Evolutionary conservation across 2,329 filamentous ascomycete species (phyloP).

Genomic region (Colletotrichum sp.): DNA sequence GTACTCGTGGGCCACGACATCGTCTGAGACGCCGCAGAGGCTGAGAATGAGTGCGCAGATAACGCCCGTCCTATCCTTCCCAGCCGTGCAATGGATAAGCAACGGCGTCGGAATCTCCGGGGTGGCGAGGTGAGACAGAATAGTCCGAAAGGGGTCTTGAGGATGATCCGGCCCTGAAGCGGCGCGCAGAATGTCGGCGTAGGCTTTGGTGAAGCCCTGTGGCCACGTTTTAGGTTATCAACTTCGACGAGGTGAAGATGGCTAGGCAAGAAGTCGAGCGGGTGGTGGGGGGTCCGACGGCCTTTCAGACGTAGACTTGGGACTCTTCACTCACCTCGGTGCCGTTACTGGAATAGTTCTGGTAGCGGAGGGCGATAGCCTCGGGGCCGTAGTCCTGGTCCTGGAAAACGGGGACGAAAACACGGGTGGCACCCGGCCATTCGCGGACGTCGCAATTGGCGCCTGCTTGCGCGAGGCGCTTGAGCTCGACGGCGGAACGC

Average conservation of each 20-base stretch:
- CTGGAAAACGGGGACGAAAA: constrained; percentile 70
- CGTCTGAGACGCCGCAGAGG: constrained; percentile 65
- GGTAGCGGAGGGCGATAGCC: constrained; percentile 64
- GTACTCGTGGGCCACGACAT: constrained; percentile 71
- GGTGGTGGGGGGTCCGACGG: not conserved
- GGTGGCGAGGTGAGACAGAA: constrained; percentile 60
- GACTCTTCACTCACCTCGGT: constrained; percentile 30
- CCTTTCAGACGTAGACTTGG: not conserved
- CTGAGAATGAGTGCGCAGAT: constrained; percentile 69
- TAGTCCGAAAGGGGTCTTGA: constrained; percentile 48
- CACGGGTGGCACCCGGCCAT: constrained; percentile 46
- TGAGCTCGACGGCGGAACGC: constrained; percentile 65
- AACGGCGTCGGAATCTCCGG: constrained; percentile 49
- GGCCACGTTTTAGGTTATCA: constrained; percentile 26
- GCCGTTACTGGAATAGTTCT: constrained; percentile 62
- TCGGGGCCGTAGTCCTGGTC: constrained; percentile 67
- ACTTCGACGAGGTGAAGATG: not conserved
- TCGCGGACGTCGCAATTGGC: constrained; percentile 30
- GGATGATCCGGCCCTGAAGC: constrained; percentile 40
- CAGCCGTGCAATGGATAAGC: constrained; percentile 76
- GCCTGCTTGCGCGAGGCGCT: constrained; percentile 33
- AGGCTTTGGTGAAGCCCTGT: constrained; percentile 67
- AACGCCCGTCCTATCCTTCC: constrained; percentile 79
- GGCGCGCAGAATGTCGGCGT: constrained; percentile 62
- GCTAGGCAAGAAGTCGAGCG: not conserved